Base-by-base conservation (phyloP, 176 grass and related monocot species). In the Juncus effusus region DNA sequence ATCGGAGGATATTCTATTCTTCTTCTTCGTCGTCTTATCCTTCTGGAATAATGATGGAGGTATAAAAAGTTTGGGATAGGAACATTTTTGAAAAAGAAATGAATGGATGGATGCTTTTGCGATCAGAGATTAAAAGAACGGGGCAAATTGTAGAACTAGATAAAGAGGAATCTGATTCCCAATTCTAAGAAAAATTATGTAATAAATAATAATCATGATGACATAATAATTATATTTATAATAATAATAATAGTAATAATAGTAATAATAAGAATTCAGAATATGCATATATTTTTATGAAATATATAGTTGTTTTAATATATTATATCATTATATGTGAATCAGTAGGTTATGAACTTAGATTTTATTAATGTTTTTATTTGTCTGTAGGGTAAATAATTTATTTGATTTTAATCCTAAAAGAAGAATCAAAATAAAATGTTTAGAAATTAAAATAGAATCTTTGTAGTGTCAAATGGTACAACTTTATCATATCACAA, bases 11-110 rank as follows among this genome's bases (percentile, higher is more conserved):
- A 72, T 72, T 72, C 67, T 71, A 35, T 57, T 57, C 54, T 57
- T 55, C 67, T 71, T 71, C 36, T 69, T 72, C 42, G 53, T 57
- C 66, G 41, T 38, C 56, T 52, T 56, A 69, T 72, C 57, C 68
- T 72, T 55, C 51, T 16, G 53, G 54, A 40, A 71, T 56, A 72
- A 56, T 38, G 65, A 70, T 70, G 67, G n/a, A 70, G 10, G 13
- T 14, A 47, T 47, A 6, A n/a, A 72, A 72, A 72, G 68, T 59
- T 72, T 42, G 38, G 52, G 68, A 72, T 42, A 58, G 68, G 57
- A 47, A 47, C 44, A 47, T 47, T 47, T 28, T 47, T 47, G 44
- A 47, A 9, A 47, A 47, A 47, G 44, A 47, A 6, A 47, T 47
- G 6, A 1, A 47, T 47, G 44, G 44, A 47, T 47, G 9, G 50